Evolutionary conservation across 495 filamentous ascomycete species (phyloP).

Genomic region (Poronia punctata): DNA sequence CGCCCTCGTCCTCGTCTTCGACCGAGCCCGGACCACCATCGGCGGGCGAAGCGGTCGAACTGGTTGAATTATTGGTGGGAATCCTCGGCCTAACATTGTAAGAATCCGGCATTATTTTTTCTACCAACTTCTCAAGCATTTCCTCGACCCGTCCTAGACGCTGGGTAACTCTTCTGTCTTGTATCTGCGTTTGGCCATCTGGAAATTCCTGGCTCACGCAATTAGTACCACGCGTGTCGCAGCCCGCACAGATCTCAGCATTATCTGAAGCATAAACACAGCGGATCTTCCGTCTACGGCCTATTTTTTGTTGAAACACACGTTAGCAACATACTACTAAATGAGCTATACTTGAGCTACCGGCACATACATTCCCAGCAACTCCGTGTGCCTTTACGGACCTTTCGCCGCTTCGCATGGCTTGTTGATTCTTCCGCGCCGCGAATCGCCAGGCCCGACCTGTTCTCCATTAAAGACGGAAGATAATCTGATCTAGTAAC

Average conservation of each 20-base stretch:
- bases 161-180: constrained; percentile 35
- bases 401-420: constrained; percentile 33
- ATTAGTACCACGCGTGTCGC: constrained; percentile 35
- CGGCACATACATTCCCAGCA: constrained; percentile 47
- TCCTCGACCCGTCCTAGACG: constrained; percentile 40
- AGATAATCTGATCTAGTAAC: neutral
- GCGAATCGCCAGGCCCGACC: neutral
- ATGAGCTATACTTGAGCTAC: neutral
- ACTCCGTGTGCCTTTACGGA: constrained; percentile 50
- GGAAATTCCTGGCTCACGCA: constrained; percentile 48
- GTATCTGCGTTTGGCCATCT: constrained; percentile 27
- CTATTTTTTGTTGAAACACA: constrained; percentile 13
- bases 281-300: constrained; percentile 40
- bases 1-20: constrained; percentile 19
- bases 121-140: constrained; percentile 38
- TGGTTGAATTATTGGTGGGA: constrained; percentile 14
- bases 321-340: constrained; percentile 7
- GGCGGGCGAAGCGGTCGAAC: constrained; percentile 26
- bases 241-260: constrained; percentile 38
- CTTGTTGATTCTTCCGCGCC: neutral
- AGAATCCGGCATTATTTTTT: constrained; percentile 30
- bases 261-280: constrained; percentile 35
- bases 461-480: constrained; percentile 1
- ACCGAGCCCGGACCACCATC: constrained; percentile 18
- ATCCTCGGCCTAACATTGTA: constrained; percentile 18